These are phyloP conservation scores for Xylaria sp. DNA, from an alignment of 2,329 filamentous ascomycete species.

Conservation along the genomic window DNA sequence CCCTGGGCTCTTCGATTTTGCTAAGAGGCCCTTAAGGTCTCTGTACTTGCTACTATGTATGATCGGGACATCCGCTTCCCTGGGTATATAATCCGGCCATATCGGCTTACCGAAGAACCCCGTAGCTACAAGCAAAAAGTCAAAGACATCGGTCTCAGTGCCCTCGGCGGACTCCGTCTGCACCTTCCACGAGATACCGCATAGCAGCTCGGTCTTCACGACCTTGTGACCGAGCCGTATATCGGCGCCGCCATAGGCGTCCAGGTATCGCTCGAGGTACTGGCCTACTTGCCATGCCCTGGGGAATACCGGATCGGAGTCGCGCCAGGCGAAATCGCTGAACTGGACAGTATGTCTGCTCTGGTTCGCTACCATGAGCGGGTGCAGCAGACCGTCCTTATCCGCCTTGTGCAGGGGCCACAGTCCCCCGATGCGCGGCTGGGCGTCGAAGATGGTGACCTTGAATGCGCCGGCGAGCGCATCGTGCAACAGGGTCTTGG, in stretches of 20 bases:
- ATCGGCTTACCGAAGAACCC: constrained; percentile 73
- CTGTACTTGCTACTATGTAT: constrained; percentile 72
- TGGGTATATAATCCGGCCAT: constrained; percentile 49
- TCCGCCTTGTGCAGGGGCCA: constrained; percentile 65
- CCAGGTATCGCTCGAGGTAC: constrained; percentile 69
- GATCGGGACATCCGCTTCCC: constrained; percentile 48
- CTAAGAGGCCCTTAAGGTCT: constrained; percentile 53
- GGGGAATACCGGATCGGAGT: constrained; percentile 65
- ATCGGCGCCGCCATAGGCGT: constrained; percentile 54
- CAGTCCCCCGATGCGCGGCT: constrained; percentile 71
- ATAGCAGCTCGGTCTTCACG: constrained; percentile 41
- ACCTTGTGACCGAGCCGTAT: constrained; percentile 55
- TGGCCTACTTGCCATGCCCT: constrained; percentile 75
- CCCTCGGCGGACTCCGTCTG: constrained; percentile 39
- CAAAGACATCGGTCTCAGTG: constrained; percentile 58
- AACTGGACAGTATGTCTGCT: constrained; percentile 76
- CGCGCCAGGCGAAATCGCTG: constrained; percentile 72
- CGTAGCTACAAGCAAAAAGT: constrained; percentile 72
- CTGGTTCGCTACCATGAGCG: constrained; percentile 73
- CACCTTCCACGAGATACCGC: constrained; percentile 46
- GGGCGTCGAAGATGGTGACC: constrained; percentile 71
- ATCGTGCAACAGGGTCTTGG: constrained; percentile 72
- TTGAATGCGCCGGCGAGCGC: constrained; percentile 58
- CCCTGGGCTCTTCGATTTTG: constrained; percentile 38
- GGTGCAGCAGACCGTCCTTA: constrained; percentile 58